Conservation (phyloP, 345 rosid species). For the Eucalyptus regnans region DNA sequence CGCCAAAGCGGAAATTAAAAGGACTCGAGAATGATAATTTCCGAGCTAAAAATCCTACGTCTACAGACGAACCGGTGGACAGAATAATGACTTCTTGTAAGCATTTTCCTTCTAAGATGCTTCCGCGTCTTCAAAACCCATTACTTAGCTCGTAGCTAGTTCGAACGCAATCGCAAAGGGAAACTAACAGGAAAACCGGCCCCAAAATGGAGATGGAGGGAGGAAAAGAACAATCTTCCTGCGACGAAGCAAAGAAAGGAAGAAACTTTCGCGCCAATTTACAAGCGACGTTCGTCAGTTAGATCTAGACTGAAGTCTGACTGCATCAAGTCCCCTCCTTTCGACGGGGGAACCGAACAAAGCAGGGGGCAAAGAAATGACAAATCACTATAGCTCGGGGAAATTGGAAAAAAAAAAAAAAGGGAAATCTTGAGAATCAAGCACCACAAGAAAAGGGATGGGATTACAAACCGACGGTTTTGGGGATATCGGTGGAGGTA, state of each 20-base stretch:
- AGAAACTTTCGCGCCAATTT: neutral
- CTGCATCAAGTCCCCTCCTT: neutral
- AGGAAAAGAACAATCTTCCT: neutral
- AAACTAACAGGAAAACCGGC: neutral
- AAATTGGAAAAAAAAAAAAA: too few species aligned
- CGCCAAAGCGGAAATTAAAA: neutral
- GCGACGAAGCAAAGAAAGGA: neutral
- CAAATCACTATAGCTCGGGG: neutral
- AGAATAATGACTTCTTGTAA: neutral
- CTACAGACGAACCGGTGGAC: neutral
- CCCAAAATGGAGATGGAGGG: neutral
- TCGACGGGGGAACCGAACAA: neutral
- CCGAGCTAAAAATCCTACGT: slow-evolving; percentile 49
- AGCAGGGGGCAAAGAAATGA: neutral
- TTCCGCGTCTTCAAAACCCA: slow-evolving; percentile 4
- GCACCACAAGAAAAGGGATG: neutral
- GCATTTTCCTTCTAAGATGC: neutral
- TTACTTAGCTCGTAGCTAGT: neutral
- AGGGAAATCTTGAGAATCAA: neutral
- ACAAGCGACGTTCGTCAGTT: neutral
- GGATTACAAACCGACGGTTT: slow-evolving; percentile 38
- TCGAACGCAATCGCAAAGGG: neutral
- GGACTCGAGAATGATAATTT: neutral
- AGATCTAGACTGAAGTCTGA: neutral
- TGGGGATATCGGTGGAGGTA: slow-evolving; percentile 45